Evolutionary conservation across 148 eudicot species (phyloP), one percentile per base, ranked within the genome.

Genomic region (Bassia scoparia): DNA sequence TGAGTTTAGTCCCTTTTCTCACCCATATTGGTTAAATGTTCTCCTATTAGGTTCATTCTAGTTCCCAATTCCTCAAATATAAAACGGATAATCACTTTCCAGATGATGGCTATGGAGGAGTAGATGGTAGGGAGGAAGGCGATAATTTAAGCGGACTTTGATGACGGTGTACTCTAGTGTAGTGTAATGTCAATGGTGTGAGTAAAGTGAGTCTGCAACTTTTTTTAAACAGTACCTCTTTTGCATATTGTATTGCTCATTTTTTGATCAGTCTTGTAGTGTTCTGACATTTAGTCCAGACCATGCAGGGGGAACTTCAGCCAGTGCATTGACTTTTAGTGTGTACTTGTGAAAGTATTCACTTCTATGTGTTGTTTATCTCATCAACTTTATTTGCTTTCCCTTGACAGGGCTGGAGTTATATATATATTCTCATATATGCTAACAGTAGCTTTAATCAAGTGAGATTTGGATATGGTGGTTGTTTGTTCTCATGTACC

Each of bases 391-490:
- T 71, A 27, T 34, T 31, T 76, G 59, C 34, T 72, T 68, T 70
- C 44, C 67, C 69, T 69, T 64, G 33, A 54, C 96, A 92, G 97
- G 75, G 81, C 81, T 85, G 67, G 93, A 87, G 88, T 86, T 71
- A 96, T 97, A 24, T 95, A 87, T 76, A 90, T 95, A 75, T n/a
- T n/a, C 89, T 95, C 70, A 81, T 87, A 74, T 92, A 95, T 85
- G 96, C 99, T 64, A 95, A 95, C 76, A 97, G 99, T 75, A 97
- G 99, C 81, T 88, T 95, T 71, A 95, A 95, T 83, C 99, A 95
- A 89, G 92, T 95, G 99, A 90, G 99, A 95, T 95, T 95, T 95
- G 99, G 99, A 97, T 95, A 85, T 84, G 94, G 80, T 85, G 69
- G 70, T 82, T 77, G 76, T 82, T 56, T 77, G 61, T 73, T 87